Evolutionary conservation across 75 land plant genomes (phyloP).

Genomic region (Picea glauca): DNA sequence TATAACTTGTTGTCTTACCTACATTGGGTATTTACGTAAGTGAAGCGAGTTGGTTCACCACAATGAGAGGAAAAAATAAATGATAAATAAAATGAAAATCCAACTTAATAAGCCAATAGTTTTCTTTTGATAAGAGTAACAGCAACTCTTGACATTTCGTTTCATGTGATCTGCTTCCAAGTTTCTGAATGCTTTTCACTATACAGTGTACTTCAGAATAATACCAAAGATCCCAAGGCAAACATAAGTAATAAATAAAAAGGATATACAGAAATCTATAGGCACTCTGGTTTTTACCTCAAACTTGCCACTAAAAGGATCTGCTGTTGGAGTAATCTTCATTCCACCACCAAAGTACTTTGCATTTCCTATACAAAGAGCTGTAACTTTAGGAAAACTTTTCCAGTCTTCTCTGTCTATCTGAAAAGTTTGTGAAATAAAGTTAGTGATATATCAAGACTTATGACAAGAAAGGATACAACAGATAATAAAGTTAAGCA

Average conservation of each 20-base stretch:
- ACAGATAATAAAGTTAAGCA: not conserved
- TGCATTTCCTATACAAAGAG: conserved; percentile 88
- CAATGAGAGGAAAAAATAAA: too few relatives aligned
- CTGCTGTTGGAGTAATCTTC: conserved; percentile 87
- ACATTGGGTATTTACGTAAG: too few relatives aligned
- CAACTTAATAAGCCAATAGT: too few relatives aligned
- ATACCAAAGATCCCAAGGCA: not conserved
- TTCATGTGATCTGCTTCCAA: too few relatives aligned
- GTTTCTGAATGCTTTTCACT: not conserved
- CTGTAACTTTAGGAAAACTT: conserved; percentile 62
- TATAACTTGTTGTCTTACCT: too few relatives aligned
- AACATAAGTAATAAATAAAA: not conserved
- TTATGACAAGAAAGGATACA: not conserved
- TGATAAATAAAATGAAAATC: too few relatives aligned
- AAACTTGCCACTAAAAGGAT: conserved; percentile 68
- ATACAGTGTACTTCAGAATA: not conserved
- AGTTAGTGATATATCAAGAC: not conserved
- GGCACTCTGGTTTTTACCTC: conserved; percentile 46
- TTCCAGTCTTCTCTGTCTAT: conserved; percentile 80
- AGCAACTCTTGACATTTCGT: too few relatives aligned
- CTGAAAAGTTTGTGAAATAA: conserved; percentile 22
- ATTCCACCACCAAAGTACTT: conserved; percentile 97
- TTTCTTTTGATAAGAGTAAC: too few relatives aligned
- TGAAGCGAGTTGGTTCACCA: too few relatives aligned
- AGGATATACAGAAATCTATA: not conserved